Evolutionary conservation across 1,139 yeast genomes (phyloP), one percentile per base, ranked within the genome.

Genomic region (Lipomyces yarrowii): DNA sequence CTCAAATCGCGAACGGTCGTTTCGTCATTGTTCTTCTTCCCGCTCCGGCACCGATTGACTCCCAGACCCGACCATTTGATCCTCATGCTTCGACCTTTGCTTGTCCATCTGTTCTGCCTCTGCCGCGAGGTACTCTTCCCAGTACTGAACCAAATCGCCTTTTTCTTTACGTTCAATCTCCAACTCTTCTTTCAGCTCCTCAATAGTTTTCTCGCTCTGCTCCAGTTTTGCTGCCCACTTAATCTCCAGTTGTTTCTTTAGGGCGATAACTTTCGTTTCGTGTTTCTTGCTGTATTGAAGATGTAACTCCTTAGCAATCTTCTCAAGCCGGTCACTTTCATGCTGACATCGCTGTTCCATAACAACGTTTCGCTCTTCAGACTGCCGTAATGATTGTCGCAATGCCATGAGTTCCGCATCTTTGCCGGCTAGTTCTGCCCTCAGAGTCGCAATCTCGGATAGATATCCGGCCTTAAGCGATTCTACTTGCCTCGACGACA

Each of bases 231-330:
- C 77, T 63, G 81, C 77, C 79, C 83, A 83, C 71, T 83, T 85
- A 57, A 77, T 76, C 71, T 84, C 87, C 72, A 84, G 84, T 8
- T 84, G 84, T 67, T 81, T 81, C 73, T 84, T 84, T 70, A 86
- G 75, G 42, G 84, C 82, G 33, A 80, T 80, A 6, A 87, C 87
- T 72, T 88, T 88, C 67, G 83, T 83, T 71, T 85, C 89, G 73
- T 89, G 94, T 73, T 89, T 89, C 61, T 86, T 84, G 2, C 89
- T 83, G 74, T 89, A 89, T 73, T 87, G 91, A 32, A 83, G 80
- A 73, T 88, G 89, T 15, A 89, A 78, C 71, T 87, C 90, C 68
- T 86, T 87, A 0, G 91, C 88, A 55, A 88, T 78, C 70, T 83
- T 82, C 67, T 86, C 85, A 42, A 87, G 77, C 69, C 84, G 81